These are phyloP conservation scores for Collybia sordida DNA, from an alignment of 768 basidiomycete species.

Conservation along the genomic window DNA sequence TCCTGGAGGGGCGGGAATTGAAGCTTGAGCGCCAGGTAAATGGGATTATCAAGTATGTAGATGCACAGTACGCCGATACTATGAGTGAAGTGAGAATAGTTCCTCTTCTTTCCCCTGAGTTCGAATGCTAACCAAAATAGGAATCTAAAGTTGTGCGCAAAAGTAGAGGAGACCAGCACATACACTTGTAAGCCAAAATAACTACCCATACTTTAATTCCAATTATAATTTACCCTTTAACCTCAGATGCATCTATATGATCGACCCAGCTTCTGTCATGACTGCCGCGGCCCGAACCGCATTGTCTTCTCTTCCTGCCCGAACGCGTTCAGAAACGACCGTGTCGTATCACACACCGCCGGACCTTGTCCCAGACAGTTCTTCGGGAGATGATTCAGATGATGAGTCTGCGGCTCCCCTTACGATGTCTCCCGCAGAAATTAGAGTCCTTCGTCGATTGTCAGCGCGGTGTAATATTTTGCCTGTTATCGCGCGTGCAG, in stretches of 20 bases:
- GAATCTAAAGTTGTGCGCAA: conserved; percentile 88
- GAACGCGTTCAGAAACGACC: conserved; percentile 67
- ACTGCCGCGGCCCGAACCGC: conserved; percentile 50
- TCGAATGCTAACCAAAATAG: conserved; percentile 32
- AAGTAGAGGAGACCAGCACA: conserved; percentile 86
- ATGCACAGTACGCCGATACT: conserved; percentile 80
- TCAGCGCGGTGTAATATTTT: conserved; percentile 76
- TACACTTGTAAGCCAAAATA: conserved; percentile 67
- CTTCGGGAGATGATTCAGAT: conserved; percentile 47
- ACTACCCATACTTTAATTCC: conserved; percentile 5
- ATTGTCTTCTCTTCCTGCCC: conserved; percentile 46
- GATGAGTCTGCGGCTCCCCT: conserved; percentile 49
- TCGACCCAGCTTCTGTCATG: conserved; percentile 75
- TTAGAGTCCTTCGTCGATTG: conserved; percentile 76
- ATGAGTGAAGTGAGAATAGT: conserved; percentile 70
- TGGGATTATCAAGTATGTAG: conserved; percentile 72
- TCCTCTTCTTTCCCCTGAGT: background rate
- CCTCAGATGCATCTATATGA: conserved; percentile 78
- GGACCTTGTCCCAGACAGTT: conserved; percentile 55
- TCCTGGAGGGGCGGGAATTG: conserved; percentile 68
- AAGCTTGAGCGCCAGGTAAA: conserved; percentile 80
- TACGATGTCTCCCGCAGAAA: conserved; percentile 75
- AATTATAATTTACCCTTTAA: conserved; percentile 10
- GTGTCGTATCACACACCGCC: conserved; percentile 52
- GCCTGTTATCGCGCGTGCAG: conserved; percentile 77